Conservation (phyloP, 805 yeast genomes). For the Metschnikowia santaceciliae region DNA sequence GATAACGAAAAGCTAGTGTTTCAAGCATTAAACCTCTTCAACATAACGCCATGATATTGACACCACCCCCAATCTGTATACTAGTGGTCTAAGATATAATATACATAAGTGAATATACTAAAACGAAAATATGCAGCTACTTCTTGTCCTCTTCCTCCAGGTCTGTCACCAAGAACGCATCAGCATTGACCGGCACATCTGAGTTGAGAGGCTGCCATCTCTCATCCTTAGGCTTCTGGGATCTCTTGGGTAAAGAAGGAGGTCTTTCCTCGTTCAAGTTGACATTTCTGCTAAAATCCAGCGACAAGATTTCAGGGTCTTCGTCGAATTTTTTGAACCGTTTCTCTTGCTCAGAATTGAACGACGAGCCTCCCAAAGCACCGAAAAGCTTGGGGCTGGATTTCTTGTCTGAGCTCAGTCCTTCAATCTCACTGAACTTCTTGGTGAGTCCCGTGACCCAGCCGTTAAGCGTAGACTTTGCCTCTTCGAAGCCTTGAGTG, state of each 20-base stretch:
- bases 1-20: constrained; percentile 14
- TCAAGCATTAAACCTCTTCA: constrained; percentile 15
- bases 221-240: constrained; percentile 9
- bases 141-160: constrained; percentile 38
- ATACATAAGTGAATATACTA: constrained; percentile 1
- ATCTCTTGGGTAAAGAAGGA: constrained; percentile 25
- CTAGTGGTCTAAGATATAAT: constrained; percentile 2
- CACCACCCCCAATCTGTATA: constrained; percentile 10
- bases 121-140: neutral
- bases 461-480: constrained; percentile 66
- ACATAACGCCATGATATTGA: constrained; percentile 7
- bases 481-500: constrained; percentile 74
- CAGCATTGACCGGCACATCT: constrained; percentile 38
- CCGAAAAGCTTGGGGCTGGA: constrained; percentile 38
- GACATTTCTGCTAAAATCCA: constrained; percentile 46
- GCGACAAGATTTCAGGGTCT: constrained; percentile 51
- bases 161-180: constrained; percentile 43
- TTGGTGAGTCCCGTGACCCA: constrained; percentile 74
- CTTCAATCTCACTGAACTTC: constrained; percentile 28
- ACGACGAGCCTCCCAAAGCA: constrained; percentile 45
- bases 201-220: constrained; percentile 39
- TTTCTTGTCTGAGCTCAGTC: constrained; percentile 7
- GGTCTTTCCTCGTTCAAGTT: constrained; percentile 30
- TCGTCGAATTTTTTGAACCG: constrained; percentile 40
- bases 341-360: constrained; percentile 22